phyloP scores from a whole-genome alignment of 1,284 basidiomycete species.

The Amylostereum areolatum region DNA sequence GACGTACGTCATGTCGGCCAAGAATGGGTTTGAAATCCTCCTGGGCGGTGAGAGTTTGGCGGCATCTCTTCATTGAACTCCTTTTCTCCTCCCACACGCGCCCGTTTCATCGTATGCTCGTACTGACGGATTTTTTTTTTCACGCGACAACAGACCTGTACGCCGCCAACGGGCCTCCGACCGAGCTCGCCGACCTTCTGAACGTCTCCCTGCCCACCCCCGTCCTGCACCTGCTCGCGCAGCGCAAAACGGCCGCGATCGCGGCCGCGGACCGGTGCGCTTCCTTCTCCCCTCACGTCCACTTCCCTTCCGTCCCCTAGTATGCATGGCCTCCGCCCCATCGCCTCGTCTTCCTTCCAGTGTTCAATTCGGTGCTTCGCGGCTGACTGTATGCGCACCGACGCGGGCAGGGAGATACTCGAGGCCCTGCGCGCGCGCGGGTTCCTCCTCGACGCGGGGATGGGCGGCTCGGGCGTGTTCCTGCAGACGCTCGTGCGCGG shows the following conservation, averaged over 20 bases:
- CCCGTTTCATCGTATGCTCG: too few species aligned
- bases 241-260: conserved; percentile 40
- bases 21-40: conserved; percentile 32
- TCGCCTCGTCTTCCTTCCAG: too few species aligned
- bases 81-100: too few species aligned
- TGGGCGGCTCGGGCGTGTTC: conserved; percentile 47
- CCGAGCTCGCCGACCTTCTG: conserved; percentile 47
- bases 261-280: too few species aligned
- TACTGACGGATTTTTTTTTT: background rate
- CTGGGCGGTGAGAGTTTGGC: too few species aligned
- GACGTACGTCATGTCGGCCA: conserved; percentile 56
- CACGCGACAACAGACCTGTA: conserved; percentile 38
- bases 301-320: too few species aligned
- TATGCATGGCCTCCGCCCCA: too few species aligned
- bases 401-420: conserved; percentile 39
- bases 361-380: too few species aligned
- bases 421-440: conserved; percentile 52
- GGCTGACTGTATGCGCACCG: too few species aligned
- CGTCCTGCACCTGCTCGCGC: conserved; percentile 37
- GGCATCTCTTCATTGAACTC: too few species aligned
- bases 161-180: conserved; percentile 35
- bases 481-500: conserved; percentile 31
- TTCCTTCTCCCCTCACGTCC: too few species aligned
- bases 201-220: conserved; percentile 44
- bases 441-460: conserved; percentile 52